These are phyloP conservation scores for Zizania latifolia DNA, from an alignment of 176 grass and related monocot species.

Conservation along the genomic window DNA sequence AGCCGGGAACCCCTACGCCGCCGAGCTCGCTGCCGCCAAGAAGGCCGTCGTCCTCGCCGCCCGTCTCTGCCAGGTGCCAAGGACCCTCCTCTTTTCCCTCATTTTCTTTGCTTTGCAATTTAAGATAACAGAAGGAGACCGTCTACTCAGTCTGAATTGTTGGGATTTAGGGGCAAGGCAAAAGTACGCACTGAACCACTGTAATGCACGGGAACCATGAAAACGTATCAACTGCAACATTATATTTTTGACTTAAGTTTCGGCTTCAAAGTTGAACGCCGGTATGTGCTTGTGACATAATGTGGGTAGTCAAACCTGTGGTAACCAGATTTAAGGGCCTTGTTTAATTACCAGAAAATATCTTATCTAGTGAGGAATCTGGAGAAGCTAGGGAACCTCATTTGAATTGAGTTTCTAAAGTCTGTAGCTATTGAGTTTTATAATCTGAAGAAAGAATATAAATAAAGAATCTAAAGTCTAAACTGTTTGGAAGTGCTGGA, in stretches of 20 bases:
- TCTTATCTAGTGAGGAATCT: too few relatives aligned
- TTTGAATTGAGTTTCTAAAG: too few relatives aligned
- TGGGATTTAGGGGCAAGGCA: neutral
- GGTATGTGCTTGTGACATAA: neutral
- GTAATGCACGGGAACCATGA: too few relatives aligned
- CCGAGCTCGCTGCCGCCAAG: conserved; percentile 84
- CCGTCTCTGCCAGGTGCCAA: conserved; percentile 71
- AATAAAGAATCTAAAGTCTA: too few relatives aligned
- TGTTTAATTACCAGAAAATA: too few relatives aligned
- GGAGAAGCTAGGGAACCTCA: too few relatives aligned
- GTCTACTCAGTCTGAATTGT: neutral
- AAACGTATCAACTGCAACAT: too few relatives aligned
- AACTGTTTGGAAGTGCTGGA: too few relatives aligned
- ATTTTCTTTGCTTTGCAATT: neutral
- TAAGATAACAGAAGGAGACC: neutral
- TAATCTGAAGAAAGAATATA: too few relatives aligned
- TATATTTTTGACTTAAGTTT: too few relatives aligned
- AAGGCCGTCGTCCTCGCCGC: conserved; percentile 80
- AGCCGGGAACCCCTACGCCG: conserved; percentile 40
- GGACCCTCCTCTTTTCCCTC: neutral
- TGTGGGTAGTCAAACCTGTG: neutral
- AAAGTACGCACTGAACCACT: too few relatives aligned
- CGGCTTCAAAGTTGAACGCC: neutral
- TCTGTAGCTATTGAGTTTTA: too few relatives aligned
- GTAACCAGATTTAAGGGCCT: neutral